These are phyloP conservation scores for Claviceps fusiformis DNA, from an alignment of 2,329 filamentous ascomycete genomes.

Conservation along the genomic window DNA sequence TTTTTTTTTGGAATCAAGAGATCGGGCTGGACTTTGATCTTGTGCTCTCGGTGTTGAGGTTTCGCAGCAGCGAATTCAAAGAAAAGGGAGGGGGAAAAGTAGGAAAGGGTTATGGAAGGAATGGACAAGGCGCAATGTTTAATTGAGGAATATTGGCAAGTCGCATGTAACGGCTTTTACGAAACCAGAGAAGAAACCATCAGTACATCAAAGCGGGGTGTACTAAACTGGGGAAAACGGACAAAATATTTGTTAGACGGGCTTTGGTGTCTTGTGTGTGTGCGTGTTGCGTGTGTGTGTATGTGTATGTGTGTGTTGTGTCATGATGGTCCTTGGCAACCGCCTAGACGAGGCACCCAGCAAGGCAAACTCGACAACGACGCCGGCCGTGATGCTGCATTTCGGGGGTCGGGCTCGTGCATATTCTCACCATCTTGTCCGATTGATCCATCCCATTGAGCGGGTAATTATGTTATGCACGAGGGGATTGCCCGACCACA, in stretches of 20 bases:
- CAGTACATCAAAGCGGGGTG: not conserved
- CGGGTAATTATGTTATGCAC: no score
- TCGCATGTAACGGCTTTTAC: slow-evolving; percentile 4
- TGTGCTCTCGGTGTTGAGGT: slow-evolving; percentile 9
- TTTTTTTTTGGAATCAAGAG: not conserved
- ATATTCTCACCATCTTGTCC: no score
- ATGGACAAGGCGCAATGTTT: slow-evolving; percentile 6
- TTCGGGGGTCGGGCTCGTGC: no score
- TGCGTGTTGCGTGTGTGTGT: not conserved
- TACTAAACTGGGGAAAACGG: not conserved
- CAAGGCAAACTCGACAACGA: no score
- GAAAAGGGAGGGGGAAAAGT: not conserved
- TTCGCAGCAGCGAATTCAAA: slow-evolving; percentile 1
- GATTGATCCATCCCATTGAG: no score
- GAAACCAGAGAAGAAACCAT: not conserved
- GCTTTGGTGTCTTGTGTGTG: not conserved
- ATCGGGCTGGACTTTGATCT: slow-evolving; percentile 21
- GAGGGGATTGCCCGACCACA: no score
- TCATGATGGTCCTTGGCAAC: no score
- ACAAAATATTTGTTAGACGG: not conserved
- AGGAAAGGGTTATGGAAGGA: slow-evolving; percentile 4
- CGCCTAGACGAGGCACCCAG: no score
- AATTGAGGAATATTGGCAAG: slow-evolving; percentile 4
- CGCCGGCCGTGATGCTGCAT: no score
- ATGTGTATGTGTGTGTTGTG: no score